Conservation (phyloP, 495 filamentous ascomycete genomes). For the Penicillium turbatum region DNA sequence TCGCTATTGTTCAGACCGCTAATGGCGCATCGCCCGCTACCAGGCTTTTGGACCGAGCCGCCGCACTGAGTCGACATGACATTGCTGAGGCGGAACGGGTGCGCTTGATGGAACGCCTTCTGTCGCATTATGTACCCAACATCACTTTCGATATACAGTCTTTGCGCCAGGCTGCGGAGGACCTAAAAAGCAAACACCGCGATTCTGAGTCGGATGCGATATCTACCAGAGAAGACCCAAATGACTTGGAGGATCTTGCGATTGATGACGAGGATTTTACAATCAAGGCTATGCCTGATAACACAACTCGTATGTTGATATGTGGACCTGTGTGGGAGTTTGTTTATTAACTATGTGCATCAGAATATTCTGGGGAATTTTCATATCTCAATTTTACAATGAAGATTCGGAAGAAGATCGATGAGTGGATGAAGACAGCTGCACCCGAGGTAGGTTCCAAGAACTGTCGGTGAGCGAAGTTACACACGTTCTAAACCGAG, state of each 20-base stretch:
- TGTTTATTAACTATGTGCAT: background rate
- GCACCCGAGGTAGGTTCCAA: slow-evolving; percentile 36
- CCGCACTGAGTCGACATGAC: slow-evolving; percentile 38
- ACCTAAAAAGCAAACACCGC: slow-evolving; percentile 36
- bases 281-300: slow-evolving; percentile 45
- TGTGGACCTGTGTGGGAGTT: background rate
- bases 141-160: slow-evolving; percentile 43
- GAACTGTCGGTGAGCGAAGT: background rate
- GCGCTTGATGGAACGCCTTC: slow-evolving; percentile 42
- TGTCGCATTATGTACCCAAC: slow-evolving; percentile 42
- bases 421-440: slow-evolving; percentile 45
- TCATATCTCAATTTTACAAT: slow-evolving; percentile 50
- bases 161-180: slow-evolving; percentile 38
- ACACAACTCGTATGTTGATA: slow-evolving; percentile 40
- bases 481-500: slow-evolving; percentile 6
- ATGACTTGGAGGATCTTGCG: slow-evolving; percentile 42
- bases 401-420: slow-evolving; percentile 47
- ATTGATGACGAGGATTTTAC: slow-evolving; percentile 46
- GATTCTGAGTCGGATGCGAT: slow-evolving; percentile 34
- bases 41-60: slow-evolving; percentile 37
- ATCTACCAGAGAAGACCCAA: slow-evolving; percentile 32
- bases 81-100: slow-evolving; percentile 42
- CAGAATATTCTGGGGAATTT: slow-evolving; percentile 52
- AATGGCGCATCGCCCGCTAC: background rate
- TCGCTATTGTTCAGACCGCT: background rate